A percentile compares a stretch with the other conserved stretches of the same genome.
Conservation (phyloP, 495 filamentous ascomycete genomes). For the Pseudevernia furfuracea region DNA sequence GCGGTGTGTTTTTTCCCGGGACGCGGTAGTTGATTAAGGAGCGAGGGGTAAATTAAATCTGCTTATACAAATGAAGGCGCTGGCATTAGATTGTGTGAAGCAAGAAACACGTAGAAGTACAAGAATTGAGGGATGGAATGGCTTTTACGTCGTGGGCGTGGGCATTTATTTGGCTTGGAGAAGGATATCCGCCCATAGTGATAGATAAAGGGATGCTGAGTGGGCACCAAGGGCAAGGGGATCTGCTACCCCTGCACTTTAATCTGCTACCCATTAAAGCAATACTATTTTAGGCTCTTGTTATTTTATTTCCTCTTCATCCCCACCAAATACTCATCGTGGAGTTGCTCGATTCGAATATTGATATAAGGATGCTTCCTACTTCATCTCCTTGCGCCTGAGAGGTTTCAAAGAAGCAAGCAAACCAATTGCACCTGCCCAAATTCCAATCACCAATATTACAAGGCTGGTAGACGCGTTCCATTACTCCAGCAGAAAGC, state of each 20-base stretch:
- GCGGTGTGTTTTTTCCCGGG: not conserved
- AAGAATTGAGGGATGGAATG: not conserved
- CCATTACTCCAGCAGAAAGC: not conserved
- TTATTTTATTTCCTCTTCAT: not conserved
- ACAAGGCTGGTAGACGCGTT: not conserved
- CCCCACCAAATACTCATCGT: not conserved
- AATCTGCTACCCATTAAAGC: not conserved
- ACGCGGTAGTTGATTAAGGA: constrained; percentile 14
- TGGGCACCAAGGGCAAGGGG: not conserved
- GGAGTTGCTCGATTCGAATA: not conserved
- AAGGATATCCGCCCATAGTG: not conserved
- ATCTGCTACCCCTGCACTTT: not conserved
- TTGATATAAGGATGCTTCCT: not conserved
- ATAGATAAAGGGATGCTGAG: not conserved
- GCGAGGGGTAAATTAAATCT: not conserved
- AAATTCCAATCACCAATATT: not conserved
- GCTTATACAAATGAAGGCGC: not conserved
- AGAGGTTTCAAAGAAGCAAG: not conserved
- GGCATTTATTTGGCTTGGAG: not conserved
- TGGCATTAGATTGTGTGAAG: not conserved
- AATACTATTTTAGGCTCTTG: not conserved
- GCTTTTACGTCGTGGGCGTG: not conserved
- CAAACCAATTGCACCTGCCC: not conserved
- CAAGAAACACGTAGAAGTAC: constrained; percentile 9
- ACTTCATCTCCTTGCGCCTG: constrained; percentile 4